Evolutionary conservation across 1,284 basidiomycete genomes (phyloP).

Genomic region (Leccinum pallidistipes): DNA sequence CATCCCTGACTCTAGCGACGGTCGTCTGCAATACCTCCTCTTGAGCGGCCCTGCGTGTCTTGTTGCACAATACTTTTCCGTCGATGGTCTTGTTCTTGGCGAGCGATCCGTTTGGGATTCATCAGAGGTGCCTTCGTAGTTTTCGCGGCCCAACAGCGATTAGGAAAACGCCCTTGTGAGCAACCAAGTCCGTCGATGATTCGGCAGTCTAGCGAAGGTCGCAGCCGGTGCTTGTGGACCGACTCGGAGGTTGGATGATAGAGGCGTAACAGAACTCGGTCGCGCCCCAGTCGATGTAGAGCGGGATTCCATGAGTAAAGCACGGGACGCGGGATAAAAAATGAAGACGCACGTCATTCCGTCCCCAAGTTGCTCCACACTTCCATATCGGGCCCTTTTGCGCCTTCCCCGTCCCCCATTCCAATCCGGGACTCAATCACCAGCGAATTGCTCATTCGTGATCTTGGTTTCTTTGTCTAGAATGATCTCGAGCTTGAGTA

Average conservation of each 20-base stretch:
- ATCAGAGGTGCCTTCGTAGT: constrained; percentile 56
- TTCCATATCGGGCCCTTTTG: constrained; percentile 85
- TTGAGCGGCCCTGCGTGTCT: constrained; percentile 76
- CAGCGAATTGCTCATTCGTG: constrained; percentile 82
- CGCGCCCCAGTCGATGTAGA: constrained; percentile 80
- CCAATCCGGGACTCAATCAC: constrained; percentile 78
- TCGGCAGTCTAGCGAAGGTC: constrained; percentile 87
- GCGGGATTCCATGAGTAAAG: constrained; percentile 8
- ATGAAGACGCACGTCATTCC: constrained; percentile 49
- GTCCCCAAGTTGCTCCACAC: constrained; percentile 76
- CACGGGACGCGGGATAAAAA: not conserved
- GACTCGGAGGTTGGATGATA: constrained; percentile 81
- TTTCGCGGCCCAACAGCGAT: constrained; percentile 86
- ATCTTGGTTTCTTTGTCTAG: constrained; percentile 91
- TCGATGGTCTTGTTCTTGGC: constrained; percentile 73
- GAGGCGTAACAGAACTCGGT: constrained; percentile 95
- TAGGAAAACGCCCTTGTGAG: constrained; percentile 89
- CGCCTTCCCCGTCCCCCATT: constrained; percentile 72
- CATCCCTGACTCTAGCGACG: constrained; percentile 65
- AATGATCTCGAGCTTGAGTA: constrained; percentile 86
- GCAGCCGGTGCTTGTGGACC: constrained; percentile 78
- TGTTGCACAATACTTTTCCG: constrained; percentile 83
- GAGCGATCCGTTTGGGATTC: constrained; percentile 63
- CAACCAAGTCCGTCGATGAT: constrained; percentile 81
- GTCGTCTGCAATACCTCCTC: constrained; percentile 76